Evolutionary conservation across 1,284 basidiomycete species (phyloP).

Genomic region (Leccinum proliferum): DNA sequence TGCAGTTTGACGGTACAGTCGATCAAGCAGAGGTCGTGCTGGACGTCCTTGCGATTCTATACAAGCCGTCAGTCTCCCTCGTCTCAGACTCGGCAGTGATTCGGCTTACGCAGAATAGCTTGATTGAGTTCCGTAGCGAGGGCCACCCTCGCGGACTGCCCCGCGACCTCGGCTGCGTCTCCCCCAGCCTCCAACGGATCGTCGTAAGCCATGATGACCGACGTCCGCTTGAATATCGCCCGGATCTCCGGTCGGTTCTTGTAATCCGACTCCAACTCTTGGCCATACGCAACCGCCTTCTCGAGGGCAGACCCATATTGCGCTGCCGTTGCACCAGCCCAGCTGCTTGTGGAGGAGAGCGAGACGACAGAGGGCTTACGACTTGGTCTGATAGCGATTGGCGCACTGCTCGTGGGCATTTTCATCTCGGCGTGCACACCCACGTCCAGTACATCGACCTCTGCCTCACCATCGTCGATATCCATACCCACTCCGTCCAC

Average conservation of each 20-base stretch:
- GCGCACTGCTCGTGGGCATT: slow-evolving; percentile 21
- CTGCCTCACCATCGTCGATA: slow-evolving; percentile 40
- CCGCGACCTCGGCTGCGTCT: slow-evolving; percentile 58
- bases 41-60: slow-evolving; percentile 74
- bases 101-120: slow-evolving; percentile 68
- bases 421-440: slow-evolving; percentile 19
- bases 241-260: slow-evolving; percentile 62
- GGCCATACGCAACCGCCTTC: slow-evolving; percentile 65
- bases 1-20: slow-evolving; percentile 65
- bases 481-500: slow-evolving; percentile 47
- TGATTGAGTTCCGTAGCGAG: slow-evolving; percentile 76
- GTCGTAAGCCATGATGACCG: slow-evolving; percentile 73
- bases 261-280: slow-evolving; percentile 62
- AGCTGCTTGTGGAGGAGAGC: slow-evolving; percentile 20
- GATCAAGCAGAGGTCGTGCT: slow-evolving; percentile 65
- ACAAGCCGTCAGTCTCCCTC: slow-evolving; percentile 9
- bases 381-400: slow-evolving; percentile 28
- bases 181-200: slow-evolving; percentile 64
- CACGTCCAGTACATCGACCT: slow-evolving; percentile 11
- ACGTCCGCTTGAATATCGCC: slow-evolving; percentile 62
- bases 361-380: slow-evolving; percentile 25
- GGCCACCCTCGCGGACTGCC: slow-evolving; percentile 55
- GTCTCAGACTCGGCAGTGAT: neutral
- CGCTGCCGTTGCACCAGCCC: slow-evolving; percentile 29
- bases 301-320: slow-evolving; percentile 55